Evolutionary conservation across 2,329 filamentous ascomycete species (phyloP), one percentile per base, ranked within the genome.

Genomic region (Sordariomycetes sp.): DNA sequence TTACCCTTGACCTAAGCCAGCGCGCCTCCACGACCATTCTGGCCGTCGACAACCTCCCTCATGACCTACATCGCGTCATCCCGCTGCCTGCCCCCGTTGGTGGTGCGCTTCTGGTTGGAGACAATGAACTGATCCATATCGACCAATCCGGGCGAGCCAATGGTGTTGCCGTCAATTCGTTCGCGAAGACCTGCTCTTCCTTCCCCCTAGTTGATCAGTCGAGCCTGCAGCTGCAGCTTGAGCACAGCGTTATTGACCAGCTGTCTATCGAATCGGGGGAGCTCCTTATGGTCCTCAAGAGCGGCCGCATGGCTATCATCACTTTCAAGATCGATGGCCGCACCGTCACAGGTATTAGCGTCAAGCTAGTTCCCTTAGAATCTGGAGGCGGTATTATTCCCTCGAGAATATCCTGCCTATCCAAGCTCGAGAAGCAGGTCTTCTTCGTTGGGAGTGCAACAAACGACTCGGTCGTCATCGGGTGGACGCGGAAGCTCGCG

Each of bases 61-160:
- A 90, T 67, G 93, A 97, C 70, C 78, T 97, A 11, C 90, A 87
- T 69, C 83, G 84, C 64, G 86, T 97, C 51, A 77, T 97, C 53
- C 85, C 94, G 8, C 75, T 99, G 3, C 90, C 92, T 4, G 79
- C 88, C 6, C 93, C 93, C 1, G 86, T 97, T 48, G 94, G 94
- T 25, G 94, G 94, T 51, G 89, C 91, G 43, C 76, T 99, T 18
- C 79, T 99, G 18, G 75, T 97, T 22, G 95, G 94, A 32, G 80
- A 82, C 54, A 97, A 99, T 68, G 91, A 97, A 68, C 73, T 99
- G 61, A 89, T 99, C 60, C 94, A 99, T 70, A 85, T 99, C 63
- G 93, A 97, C 67, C 94, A 99, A 76, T 90, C 90, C 12, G 94
- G 94, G 34, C 97, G 96, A 70, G 83, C 91, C 14, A 96, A 90